These are phyloP conservation scores for Globisporangium parvum DNA, from an alignment of 352 stramenopile species.

Conservation along the genomic window DNA sequence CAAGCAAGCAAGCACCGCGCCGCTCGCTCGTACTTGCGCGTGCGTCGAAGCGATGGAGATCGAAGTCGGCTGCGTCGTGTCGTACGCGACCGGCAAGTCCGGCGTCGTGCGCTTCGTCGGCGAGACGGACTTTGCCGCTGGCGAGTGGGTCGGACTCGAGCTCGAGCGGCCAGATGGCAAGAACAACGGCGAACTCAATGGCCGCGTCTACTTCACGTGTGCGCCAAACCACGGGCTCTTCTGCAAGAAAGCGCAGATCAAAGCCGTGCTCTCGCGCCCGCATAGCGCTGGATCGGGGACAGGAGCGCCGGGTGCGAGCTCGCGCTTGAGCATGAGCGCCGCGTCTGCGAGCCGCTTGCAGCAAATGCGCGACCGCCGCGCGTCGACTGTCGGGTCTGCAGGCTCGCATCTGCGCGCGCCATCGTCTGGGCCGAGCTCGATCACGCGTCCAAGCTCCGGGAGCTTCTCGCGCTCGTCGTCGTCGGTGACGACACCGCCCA, in stretches of 20 bases:
- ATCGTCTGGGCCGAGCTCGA: conserved; percentile 9
- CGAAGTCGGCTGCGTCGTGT: conserved; percentile 50
- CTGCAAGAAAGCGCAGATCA: conserved; percentile 46
- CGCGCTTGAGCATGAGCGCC: conserved; percentile 3
- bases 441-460: conserved; percentile 3
- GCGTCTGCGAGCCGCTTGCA: conserved; percentile 23
- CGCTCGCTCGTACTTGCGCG: not conserved
- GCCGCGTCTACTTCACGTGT: conserved; percentile 76
- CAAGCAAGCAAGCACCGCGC: not conserved
- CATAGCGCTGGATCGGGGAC: not conserved
- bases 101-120: conserved; percentile 74
- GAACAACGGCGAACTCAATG: conserved; percentile 83
- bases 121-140: conserved; percentile 68
- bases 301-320: not conserved
- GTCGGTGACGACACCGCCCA: conserved; percentile 6
- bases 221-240: conserved; percentile 69
- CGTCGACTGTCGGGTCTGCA: conserved; percentile 17
- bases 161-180: conserved; percentile 73
- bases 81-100: conserved; percentile 62
- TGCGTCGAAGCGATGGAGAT: conserved; percentile 29
- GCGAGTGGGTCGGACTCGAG: conserved; percentile 81
- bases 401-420: conserved; percentile 8
- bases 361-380: conserved; percentile 22
- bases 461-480: conserved; percentile 13
- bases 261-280: conserved; percentile 25